Base-by-base conservation (phyloP, 257 asterid species). In the Mentha longifolia region DNA sequence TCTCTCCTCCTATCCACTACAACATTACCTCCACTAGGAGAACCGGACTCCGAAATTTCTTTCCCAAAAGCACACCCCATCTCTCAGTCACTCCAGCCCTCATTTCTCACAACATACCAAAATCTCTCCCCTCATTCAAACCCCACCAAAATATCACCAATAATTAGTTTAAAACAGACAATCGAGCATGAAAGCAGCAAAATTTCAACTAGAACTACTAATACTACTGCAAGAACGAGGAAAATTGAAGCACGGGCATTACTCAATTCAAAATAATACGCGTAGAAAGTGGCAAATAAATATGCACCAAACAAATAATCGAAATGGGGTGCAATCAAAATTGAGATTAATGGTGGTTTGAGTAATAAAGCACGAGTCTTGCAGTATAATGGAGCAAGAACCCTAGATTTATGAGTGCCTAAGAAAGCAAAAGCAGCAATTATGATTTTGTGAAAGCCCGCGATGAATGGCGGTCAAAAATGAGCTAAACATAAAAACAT, bases 1-100 rank as follows among this genome's bases (percentile, higher is more conserved):
- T 74, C 89, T 64, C 79, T 79, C 75, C 76, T 78, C 47, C 82
- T 84, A 49, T 78, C 81, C 41, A 43, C 80, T 56, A 58, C 88
- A 72, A 30, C 67, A 45, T 71, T 45, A 22, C 69, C 87, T 50
- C 83, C 89, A 59, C 83, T 68, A 17, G 87, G 79, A 20, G 77
- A 76, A 43, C 86, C 83, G 12, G 92, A 80, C 46, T 91, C 85
- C 25, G 90, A 78, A 77, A 81, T 64, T 78, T 82, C 90, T 80
- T 77, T 89, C 67, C 94, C 95, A 68, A 89, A 87, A 19, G 83
- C 95, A 78, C 96, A 89, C 67, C 96, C 96, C 96, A 87, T 89
- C 54, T 73, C 70, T 76, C 80, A 61, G 45, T 55, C 63, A 84
- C 65, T 37, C 78, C 71, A 84, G 66, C 75, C 75, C 85, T 87